phyloP scores from a whole-genome alignment of 805 yeast species.

The Nakazawaea populi region DNA sequence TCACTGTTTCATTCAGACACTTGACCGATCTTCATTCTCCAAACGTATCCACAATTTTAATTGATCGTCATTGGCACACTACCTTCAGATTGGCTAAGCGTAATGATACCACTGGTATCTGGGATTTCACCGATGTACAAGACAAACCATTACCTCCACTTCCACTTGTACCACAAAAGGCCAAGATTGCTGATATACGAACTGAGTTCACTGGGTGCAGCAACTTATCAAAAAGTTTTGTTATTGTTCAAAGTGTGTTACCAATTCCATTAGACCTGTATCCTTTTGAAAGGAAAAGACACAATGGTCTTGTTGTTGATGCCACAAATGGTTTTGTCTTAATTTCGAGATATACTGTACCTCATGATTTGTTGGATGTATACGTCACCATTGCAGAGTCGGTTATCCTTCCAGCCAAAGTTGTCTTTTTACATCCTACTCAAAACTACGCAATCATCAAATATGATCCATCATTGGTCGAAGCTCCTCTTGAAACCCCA shows the following conservation, averaged over 20 bases:
- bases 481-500: constrained; percentile 70
- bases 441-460: constrained; percentile 79
- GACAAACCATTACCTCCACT: constrained; percentile 59
- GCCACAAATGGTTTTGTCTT: constrained; percentile 74
- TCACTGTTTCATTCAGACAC: constrained; percentile 68
- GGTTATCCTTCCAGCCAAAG: constrained; percentile 71
- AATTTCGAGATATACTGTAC: constrained; percentile 72
- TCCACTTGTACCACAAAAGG: constrained; percentile 49
- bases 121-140: constrained; percentile 48
- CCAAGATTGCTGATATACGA: constrained; percentile 67
- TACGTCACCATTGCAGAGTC: constrained; percentile 82
- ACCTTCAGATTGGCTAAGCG: constrained; percentile 63
- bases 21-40: constrained; percentile 77
- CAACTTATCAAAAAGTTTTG: constrained; percentile 60
- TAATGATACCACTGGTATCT: constrained; percentile 48
- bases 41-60: constrained; percentile 54
- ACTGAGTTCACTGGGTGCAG: constrained; percentile 49
- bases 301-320: constrained; percentile 79
- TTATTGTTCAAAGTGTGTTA: constrained; percentile 55
- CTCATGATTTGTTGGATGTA: constrained; percentile 77
- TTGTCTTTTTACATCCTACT: constrained; percentile 80
- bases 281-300: constrained; percentile 52
- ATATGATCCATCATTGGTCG: constrained; percentile 71
- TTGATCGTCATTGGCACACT: constrained; percentile 84
- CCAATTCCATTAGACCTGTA: constrained; percentile 76